phyloP scores from a whole-genome alignment of 116 monocot genomes.

The Dioscorea cayenensis region DNA sequence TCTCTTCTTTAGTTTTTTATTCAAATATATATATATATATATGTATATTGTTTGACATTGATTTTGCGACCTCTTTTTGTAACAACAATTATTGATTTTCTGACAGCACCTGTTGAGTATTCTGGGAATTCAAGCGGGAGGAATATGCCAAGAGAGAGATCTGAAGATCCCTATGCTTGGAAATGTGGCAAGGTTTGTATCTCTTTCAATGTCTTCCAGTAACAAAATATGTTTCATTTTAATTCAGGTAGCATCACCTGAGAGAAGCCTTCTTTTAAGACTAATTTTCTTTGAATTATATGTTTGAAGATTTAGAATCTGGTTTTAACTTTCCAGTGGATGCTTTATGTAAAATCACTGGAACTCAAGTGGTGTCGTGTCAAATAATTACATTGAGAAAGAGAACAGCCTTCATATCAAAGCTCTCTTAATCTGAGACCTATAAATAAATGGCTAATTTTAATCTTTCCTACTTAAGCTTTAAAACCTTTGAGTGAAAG shows the following conservation, averaged over 20 bases:
- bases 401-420: too few species aligned
- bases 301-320: too few species aligned
- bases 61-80: neutral
- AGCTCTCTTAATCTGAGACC: too few species aligned
- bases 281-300: too few species aligned
- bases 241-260: too few species aligned
- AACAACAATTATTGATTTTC: neutral
- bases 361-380: too few species aligned
- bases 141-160: neutral
- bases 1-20: neutral
- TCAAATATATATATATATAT: neutral
- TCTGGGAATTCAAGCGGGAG: neutral
- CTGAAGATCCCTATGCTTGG: neutral
- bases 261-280: neutral
- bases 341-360: too few species aligned
- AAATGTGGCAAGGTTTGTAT: constrained; percentile 16
- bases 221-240: neutral
- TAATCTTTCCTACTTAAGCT: too few species aligned
- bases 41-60: neutral
- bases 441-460: too few species aligned
- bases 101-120: neutral
- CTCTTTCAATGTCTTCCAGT: neutral
- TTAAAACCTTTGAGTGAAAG: too few species aligned
- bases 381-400: too few species aligned
- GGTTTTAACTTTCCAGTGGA: too few species aligned